Evolutionary conservation across 2,329 filamentous ascomycete species (phyloP), one percentile per base, ranked within the genome.

Genomic region (Epichloe aotearoae): DNA sequence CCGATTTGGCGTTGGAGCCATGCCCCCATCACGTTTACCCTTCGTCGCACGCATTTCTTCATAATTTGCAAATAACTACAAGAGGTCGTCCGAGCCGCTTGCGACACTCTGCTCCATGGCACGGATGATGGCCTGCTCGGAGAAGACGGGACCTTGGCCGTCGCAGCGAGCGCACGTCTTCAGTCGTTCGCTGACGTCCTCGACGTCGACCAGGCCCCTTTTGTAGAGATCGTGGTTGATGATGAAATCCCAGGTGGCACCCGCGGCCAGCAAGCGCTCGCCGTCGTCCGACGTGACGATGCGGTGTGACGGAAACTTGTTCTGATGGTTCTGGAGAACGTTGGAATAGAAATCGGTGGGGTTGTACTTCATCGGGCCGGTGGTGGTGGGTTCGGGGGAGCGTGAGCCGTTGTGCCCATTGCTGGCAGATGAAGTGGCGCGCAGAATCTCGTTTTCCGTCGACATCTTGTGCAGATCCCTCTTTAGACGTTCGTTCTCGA

Each of bases 381-480:
- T 81, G 4, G 77, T 75, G 10, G 71, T 69, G 12, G 75, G 72
- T 55, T 71, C 66, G 57, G 69, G 64, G 64, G 70, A 71, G 55
- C 72, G 65, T 37, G 72, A 66, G 62, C 62, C 59, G 56, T 56
- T 59, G 54, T 58, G 55, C 54, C 55, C 55, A 60, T 63, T 55
- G 47, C 51, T 55, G 57, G 71, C 60, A 26, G 62, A 71, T 6
- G 83, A 82, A 1, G 88, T 95, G 5, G 88, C 88, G 45, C 88
- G 84, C 37, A 97, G 73, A 50, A 96, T 90, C 68, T 96, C 87
- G 65, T 96, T 96, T 65, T 97, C 90, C 8, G 88, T 95, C 54
- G 82, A 83, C 49, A 87, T 81, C 62, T 86, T 86, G 57, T 93
- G 86, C 30, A 96, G 74, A 61, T 94, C 84, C 19, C 85, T 80